These are phyloP conservation scores for Xylona heveae DNA, from an alignment of 495 filamentous ascomycete genomes.

Conservation along the genomic window DNA sequence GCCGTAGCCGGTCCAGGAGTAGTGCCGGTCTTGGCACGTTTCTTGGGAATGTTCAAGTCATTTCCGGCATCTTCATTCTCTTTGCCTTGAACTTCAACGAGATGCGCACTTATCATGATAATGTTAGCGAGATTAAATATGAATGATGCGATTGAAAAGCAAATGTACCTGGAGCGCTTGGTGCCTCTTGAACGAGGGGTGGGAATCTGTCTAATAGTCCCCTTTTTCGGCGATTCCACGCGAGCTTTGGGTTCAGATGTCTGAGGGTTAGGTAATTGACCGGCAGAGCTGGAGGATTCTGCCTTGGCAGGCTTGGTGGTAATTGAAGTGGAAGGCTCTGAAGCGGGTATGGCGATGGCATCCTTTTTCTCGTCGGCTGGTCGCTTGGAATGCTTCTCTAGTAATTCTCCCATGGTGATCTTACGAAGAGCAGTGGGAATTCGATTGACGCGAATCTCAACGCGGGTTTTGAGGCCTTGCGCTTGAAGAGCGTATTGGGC, in stretches of 20 bases:
- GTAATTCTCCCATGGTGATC: constrained; percentile 63
- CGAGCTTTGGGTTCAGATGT: neutral
- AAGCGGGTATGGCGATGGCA: neutral
- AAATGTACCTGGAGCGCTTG: constrained; percentile 2
- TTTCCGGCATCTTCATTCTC: neutral
- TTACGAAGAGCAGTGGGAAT: constrained; percentile 65
- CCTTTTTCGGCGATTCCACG: neutral
- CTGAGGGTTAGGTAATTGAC: neutral
- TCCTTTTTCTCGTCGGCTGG: neutral
- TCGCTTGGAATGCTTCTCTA: constrained; percentile 28
- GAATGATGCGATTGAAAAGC: too few species aligned
- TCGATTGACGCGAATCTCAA: constrained; percentile 88
- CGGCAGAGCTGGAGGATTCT: neutral
- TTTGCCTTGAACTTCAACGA: constrained; percentile 5
- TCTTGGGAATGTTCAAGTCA: constrained; percentile 4
- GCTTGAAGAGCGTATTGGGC: constrained; percentile 79
- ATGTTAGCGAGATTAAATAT: constrained; percentile 1
- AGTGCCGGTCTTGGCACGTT: constrained; percentile 4
- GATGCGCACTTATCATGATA: constrained; percentile 2
- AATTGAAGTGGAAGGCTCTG: neutral
- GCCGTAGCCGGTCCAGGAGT: neutral
- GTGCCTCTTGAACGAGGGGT: neutral
- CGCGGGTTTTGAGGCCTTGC: constrained; percentile 59
- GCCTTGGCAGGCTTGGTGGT: neutral
- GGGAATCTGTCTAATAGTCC: neutral